Base-by-base conservation (phyloP, 1,284 basidiomycete genomes). In the Blastosporella zonata region DNA sequence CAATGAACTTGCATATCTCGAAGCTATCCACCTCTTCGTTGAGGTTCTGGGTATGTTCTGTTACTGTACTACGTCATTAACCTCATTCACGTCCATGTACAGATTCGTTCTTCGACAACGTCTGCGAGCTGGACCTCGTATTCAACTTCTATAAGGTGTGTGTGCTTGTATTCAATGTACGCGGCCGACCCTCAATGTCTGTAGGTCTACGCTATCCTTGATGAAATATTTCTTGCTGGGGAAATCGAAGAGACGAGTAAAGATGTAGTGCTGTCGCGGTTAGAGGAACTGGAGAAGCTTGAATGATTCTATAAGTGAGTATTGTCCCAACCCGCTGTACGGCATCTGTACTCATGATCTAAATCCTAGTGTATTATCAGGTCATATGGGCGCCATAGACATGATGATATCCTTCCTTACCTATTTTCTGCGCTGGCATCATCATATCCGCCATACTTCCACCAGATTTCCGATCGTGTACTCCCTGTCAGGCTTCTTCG, bases 211-310 rank as follows among this genome's bases (percentile, higher is more conserved):
- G 42, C 97, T 1, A 97, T 99, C 48, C 76, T 99, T 49, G 97
- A 99, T 66, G 96, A 99, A 64, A 92, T 98, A 39, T 98, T 99
- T 72, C 76, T 99, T n/a, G 96, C 96, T 2, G 97, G 97, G 10
- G 96, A 98, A 70, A 91, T 99, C 40, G 93, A 98, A 69, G 97
- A 99, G 71, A 98, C 96, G 18, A 93, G 88, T 66, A 97, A 97
- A 67, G 90, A 93, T 45, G 95, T 97, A 15, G 93, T 99, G 0
- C 71, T 99, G 28, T 81, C 87, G 35, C 80, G 95, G 49, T 69
- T 99, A 44, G 95, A 97, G 58, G 88, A 89, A 61, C 71, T 97
- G 52, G 94, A 96, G 71, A 93, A 93, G 67, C 71, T 97, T 47
- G 92, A 94, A 66, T 93, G 58, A 64, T 45, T 33, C 5, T 21